Conservation (phyloP, 2,329 filamentous ascomycete species). For the Botryotinia narcissicola region DNA sequence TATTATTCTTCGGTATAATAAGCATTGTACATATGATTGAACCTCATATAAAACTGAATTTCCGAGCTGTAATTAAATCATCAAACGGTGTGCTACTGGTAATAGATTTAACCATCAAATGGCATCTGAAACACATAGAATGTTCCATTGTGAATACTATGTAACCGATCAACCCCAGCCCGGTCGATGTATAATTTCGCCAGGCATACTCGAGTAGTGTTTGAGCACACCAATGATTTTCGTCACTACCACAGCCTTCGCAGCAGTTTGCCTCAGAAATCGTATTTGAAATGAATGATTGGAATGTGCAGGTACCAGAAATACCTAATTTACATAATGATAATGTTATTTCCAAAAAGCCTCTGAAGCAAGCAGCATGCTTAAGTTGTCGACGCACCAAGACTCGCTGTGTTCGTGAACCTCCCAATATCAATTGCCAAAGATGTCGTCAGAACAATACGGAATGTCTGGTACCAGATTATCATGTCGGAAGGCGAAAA, state of each 20-base stretch:
- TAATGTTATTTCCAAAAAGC: background rate
- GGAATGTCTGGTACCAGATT: constrained; percentile 69
- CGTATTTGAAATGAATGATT: constrained; percentile 5
- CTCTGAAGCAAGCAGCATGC: constrained; percentile 51
- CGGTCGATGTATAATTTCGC: background rate
- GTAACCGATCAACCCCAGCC: background rate
- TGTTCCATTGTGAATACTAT: background rate
- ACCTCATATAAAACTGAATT: background rate
- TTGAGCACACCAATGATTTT: background rate
- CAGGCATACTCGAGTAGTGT: background rate
- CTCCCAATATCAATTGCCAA: constrained; percentile 54
- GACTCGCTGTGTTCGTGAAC: constrained; percentile 61
- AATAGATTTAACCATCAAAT: background rate
- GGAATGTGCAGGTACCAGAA: background rate
- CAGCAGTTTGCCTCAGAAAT: background rate
- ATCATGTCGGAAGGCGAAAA: constrained; percentile 70
- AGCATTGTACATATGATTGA: background rate
- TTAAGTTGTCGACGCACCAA: constrained; percentile 65
- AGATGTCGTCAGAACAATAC: constrained; percentile 56
- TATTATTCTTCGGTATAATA: background rate
- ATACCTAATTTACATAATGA: background rate
- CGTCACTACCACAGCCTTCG: background rate
- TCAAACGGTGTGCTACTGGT: background rate
- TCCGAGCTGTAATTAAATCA: background rate
- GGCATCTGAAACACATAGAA: background rate